Percentiles rank a stretch among this genome's conserved stretches.
Conservation (phyloP, 257 asterid genomes). For the Penstemon eatonii region DNA sequence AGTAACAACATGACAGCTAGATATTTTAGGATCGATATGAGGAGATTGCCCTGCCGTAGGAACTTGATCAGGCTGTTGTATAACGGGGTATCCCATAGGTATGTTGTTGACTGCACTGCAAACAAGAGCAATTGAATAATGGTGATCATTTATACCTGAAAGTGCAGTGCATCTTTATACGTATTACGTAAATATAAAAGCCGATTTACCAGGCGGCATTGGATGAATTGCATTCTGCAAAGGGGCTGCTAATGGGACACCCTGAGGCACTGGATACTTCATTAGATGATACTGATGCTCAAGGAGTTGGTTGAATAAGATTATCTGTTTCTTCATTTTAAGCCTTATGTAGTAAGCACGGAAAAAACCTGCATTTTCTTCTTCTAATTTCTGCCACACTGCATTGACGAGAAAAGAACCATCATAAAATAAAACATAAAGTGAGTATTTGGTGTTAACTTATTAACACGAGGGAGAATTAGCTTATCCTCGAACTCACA, state of each 20-base stretch:
- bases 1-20: constrained; percentile 56
- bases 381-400: constrained; percentile 62
- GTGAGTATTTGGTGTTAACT: no score
- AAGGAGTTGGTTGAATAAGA: constrained; percentile 54
- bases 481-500: no score
- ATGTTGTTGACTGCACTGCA: constrained; percentile 74
- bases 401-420: constrained; percentile 2
- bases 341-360: constrained; percentile 53
- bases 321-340: constrained; percentile 51
- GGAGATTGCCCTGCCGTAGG: constrained; percentile 49
- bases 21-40: constrained; percentile 52
- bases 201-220: constrained; percentile 44
- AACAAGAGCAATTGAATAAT: constrained; percentile 37
- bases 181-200: background rate
- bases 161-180: constrained; percentile 13
- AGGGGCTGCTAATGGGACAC: constrained; percentile 44
- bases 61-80: constrained; percentile 51
- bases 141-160: background rate
- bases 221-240: constrained; percentile 40
- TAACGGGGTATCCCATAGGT: constrained; percentile 77
- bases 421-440: no score
- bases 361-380: constrained; percentile 51
- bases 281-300: constrained; percentile 47
- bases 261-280: constrained; percentile 47
- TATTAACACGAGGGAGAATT: no score